These are phyloP conservation scores for Ramularia collo-cygni DNA, from an alignment of 2,329 filamentous ascomycete genomes.

Conservation along the genomic window DNA sequence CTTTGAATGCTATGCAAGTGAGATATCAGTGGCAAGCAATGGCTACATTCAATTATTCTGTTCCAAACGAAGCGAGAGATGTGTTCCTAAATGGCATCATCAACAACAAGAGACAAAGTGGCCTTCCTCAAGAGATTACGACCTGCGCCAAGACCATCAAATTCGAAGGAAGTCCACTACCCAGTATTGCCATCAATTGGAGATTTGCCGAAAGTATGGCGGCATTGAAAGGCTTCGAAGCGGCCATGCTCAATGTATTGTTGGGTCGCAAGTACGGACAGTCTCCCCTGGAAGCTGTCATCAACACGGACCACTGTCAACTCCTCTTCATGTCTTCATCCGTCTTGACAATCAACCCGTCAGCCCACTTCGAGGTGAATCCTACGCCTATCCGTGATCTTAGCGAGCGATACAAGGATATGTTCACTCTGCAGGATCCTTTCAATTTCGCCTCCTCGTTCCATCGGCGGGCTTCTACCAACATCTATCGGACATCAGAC, in stretches of 20 bases:
- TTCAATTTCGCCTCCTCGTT: slow-evolving; percentile 5
- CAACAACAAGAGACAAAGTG: slow-evolving; percentile 36
- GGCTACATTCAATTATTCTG: no score
- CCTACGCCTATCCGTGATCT: no score
- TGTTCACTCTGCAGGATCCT: no score
- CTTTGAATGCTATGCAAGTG: no score
- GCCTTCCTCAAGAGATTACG: slow-evolving; percentile 32
- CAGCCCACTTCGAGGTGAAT: no score
- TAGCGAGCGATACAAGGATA: no score
- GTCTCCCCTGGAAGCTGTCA: slow-evolving; percentile 10
- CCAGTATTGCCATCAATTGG: slow-evolving; percentile 50
- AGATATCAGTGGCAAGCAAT: no score
- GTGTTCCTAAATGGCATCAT: slow-evolving; percentile 38
- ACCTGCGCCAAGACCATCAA: slow-evolving; percentile 31
- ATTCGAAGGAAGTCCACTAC: slow-evolving; percentile 39
- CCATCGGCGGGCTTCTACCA: slow-evolving; percentile 30
- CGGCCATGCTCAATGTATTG: slow-evolving; percentile 16
- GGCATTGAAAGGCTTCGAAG: slow-evolving; percentile 31
- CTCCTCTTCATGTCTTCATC: slow-evolving; percentile 22
- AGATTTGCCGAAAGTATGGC: slow-evolving; percentile 45
- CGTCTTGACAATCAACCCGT: no score
- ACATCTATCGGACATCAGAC: slow-evolving; percentile 44
- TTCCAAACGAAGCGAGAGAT: slow-evolving; percentile 16
- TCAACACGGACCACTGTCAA: slow-evolving; percentile 18
- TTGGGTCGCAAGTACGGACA: slow-evolving; percentile 14